Conservation (phyloP, 2,329 filamentous ascomycete species). For the Fusarium albosuccineum region DNA sequence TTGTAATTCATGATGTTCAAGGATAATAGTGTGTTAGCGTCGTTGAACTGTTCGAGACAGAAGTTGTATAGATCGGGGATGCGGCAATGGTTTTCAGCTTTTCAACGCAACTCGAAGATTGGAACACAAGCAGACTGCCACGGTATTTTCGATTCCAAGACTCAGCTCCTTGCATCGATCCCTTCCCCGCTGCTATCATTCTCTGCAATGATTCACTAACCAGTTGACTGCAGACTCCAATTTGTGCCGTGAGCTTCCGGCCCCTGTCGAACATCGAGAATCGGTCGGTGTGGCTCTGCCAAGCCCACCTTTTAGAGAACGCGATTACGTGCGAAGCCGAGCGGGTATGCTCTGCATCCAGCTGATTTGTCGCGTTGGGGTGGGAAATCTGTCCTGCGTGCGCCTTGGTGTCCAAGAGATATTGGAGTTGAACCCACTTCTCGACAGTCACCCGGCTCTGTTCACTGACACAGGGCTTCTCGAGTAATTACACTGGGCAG, state of each 20-base stretch:
- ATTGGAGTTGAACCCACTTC: neutral
- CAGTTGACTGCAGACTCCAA: slow-evolving; percentile 1
- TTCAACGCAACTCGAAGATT: neutral
- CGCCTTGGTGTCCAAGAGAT: slow-evolving; percentile 10
- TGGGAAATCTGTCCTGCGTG: slow-evolving; percentile 3
- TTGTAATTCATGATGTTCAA: neutral
- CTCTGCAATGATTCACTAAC: neutral
- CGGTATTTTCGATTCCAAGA: neutral
- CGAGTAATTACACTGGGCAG: slow-evolving; percentile 5
- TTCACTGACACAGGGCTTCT: slow-evolving; percentile 2
- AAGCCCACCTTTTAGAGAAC: slow-evolving; percentile 9
- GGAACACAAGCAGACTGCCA: neutral
- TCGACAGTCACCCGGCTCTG: neutral
- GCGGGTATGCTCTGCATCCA: slow-evolving; percentile 3
- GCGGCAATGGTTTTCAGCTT: neutral
- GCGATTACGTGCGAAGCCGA: slow-evolving; percentile 19
- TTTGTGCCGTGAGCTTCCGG: neutral
- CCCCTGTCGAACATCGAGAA: neutral
- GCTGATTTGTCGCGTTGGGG: slow-evolving; percentile 19
- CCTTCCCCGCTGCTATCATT: neutral
- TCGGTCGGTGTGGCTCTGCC: neutral
- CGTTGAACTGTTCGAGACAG: neutral
- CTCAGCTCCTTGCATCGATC: neutral
- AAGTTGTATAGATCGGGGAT: neutral
- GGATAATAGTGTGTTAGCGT: neutral